Percentiles rank a stretch among this genome's conserved stretches.
phyloP scores from a whole-genome alignment of 108 stramenopile genomes.

The Cyclotella sp. region DNA sequence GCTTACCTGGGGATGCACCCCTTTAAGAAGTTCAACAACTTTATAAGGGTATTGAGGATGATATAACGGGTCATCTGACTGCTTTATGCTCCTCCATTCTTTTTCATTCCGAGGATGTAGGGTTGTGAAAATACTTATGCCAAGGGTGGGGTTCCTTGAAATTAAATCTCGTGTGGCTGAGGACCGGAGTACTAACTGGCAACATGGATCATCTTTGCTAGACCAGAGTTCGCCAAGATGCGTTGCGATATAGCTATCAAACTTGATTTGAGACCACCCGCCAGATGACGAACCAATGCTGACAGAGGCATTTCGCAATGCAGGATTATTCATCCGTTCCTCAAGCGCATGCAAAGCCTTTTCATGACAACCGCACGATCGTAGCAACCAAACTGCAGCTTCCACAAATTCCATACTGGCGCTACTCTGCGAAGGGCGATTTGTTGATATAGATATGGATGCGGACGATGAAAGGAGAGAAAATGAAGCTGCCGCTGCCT shows the following conservation, averaged over 20 bases:
- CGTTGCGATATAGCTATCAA: constrained; percentile 83
- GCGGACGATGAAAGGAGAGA: constrained; percentile 40
- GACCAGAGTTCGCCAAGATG: constrained; percentile 89
- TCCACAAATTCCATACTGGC: constrained; percentile 78
- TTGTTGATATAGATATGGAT: constrained; percentile 28
- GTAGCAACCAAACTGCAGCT: constrained; percentile 83
- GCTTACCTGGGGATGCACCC: constrained; percentile 32
- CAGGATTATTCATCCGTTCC: constrained; percentile 54
- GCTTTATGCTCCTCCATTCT: constrained; percentile 70
- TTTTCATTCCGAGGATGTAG: constrained; percentile 76
- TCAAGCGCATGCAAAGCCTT: constrained; percentile 76
- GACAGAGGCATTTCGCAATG: constrained; percentile 48
- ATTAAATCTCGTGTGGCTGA: constrained; percentile 72
- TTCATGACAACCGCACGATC: constrained; percentile 83
- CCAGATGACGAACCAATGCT: constrained; percentile 19
- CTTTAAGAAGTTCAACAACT: constrained; percentile 82
- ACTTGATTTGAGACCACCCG: constrained; percentile 87
- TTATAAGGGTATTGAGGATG: constrained; percentile 63
- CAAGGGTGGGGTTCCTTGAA: constrained; percentile 79
- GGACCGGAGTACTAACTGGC: constrained; percentile 72
- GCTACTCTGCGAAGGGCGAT: constrained; percentile 30
- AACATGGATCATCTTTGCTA: constrained; percentile 61
- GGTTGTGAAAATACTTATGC: constrained; percentile 84
- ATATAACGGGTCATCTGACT: constrained; percentile 71
- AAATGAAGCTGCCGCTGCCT: constrained; percentile 53